These are phyloP conservation scores for Pseudonectria foliicola DNA, from an alignment of 2,329 filamentous ascomycete species.

Conservation along the genomic window DNA sequence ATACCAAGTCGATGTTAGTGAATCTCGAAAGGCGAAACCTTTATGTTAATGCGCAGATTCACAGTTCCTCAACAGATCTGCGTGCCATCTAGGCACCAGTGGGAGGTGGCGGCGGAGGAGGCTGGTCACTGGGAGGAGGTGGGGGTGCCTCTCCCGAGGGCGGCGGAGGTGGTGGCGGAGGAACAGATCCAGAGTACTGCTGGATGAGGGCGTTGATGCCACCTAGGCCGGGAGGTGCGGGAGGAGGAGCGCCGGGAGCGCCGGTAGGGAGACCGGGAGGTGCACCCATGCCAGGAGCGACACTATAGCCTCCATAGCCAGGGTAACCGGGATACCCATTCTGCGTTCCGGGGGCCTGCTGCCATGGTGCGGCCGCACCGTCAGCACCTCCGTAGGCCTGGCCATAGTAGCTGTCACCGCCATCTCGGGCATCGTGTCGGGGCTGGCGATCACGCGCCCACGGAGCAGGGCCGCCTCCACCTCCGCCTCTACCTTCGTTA, in stretches of 20 bases:
- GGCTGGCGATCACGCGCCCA: slow-evolving; percentile 56
- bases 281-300: slow-evolving; percentile 35
- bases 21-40: too few relatives aligned
- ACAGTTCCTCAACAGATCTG: too few relatives aligned
- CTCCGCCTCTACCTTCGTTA: slow-evolving; percentile 36
- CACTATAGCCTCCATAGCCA: slow-evolving; percentile 43
- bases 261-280: slow-evolving; percentile 35
- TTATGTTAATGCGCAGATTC: too few relatives aligned
- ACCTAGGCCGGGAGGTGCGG: slow-evolving; percentile 48
- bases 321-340: slow-evolving; percentile 51
- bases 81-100: slow-evolving; percentile 35
- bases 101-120: slow-evolving; percentile 59
- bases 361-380: slow-evolving; percentile 41
- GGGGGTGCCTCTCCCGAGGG: slow-evolving; percentile 49
- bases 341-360: slow-evolving; percentile 45
- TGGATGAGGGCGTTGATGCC: slow-evolving; percentile 61
- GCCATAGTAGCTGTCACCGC: slow-evolving; percentile 24
- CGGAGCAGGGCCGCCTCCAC: slow-evolving; percentile 45
- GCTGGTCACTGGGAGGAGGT: slow-evolving; percentile 55
- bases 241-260: slow-evolving; percentile 42
- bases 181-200: slow-evolving; percentile 50
- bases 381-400: slow-evolving; percentile 23
- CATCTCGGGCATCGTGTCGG: slow-evolving; percentile 25
- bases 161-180: slow-evolving; percentile 57
- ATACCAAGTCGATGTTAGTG: too few relatives aligned